Conservation (phyloP, 345 rosid species). For the Populus simonii region DNA sequence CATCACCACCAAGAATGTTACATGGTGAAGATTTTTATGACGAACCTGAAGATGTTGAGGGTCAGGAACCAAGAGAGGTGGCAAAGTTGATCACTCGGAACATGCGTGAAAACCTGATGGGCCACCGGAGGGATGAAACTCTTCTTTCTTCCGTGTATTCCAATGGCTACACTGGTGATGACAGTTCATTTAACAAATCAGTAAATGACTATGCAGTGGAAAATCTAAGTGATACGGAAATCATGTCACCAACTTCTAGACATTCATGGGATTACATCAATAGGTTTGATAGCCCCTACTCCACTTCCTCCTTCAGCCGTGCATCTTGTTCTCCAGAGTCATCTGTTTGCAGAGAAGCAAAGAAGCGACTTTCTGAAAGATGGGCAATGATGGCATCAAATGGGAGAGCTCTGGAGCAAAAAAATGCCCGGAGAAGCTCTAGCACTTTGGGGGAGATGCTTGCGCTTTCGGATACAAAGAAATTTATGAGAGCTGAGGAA, state of each 20-base stretch:
- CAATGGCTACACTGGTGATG: conserved; percentile 81
- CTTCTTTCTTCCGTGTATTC: conserved; percentile 76
- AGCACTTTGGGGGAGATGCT: conserved; percentile 96
- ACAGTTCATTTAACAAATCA: conserved; percentile 76
- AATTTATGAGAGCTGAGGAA: conserved; percentile 35
- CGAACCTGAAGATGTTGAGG: conserved; percentile 52
- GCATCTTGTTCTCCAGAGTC: conserved; percentile 86
- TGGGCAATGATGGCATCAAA: conserved; percentile 87
- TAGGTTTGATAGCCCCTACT: conserved; percentile 63
- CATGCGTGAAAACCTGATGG: conserved; percentile 48
- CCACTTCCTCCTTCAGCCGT: conserved; percentile 64
- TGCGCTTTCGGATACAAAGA: conserved; percentile 63
- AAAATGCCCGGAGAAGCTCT: conserved; percentile 51
- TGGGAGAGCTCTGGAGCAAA: conserved; percentile 53
- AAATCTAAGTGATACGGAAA: conserved; percentile 73
- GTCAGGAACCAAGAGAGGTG: conserved; percentile 56
- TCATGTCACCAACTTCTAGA: conserved; percentile 67
- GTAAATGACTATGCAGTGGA: conserved; percentile 53
- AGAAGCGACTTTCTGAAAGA: conserved; percentile 81
- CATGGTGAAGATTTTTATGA: conserved; percentile 38
- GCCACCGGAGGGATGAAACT: conserved; percentile 73
- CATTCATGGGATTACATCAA: conserved; percentile 86
- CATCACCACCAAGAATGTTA: conserved; percentile 48
- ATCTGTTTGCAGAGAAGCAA: conserved; percentile 77
- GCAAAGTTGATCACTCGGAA: conserved; percentile 55